Base-by-base conservation (phyloP, 345 rosid genomes). In the Clausena lansium region DNA sequence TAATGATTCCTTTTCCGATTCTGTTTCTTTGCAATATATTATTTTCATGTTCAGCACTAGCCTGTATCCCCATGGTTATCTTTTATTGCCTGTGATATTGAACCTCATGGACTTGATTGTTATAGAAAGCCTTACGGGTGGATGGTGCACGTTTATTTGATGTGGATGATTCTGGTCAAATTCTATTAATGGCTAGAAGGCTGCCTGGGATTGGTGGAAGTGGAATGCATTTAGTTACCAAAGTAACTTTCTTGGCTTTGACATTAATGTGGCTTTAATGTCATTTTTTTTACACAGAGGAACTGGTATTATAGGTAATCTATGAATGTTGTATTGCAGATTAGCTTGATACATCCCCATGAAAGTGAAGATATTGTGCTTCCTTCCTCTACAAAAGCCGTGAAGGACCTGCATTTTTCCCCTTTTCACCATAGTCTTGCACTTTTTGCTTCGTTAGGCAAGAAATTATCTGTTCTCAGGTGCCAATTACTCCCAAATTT, bases 61-160 rank as follows among this genome's bases (percentile, higher is more conserved):
- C 71, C 7, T 10, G 20, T 67, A 38, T 39, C 47, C 19, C 30
- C 17, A n/a, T n/a, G 11, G 7, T 11, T 15, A 24, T 68, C 57
- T 68, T 41, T 68, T 39, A 50, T 59, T 39, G 19, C 20, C 35
- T 24, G 39, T n/a, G 41, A 11, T 22, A 75, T 52, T 75, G 71
- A 75, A 71, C 7, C 70, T n/a, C 27, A 70, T 70, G 68, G 36
- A 41, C 71, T 66, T 65, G 22, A 70, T 77, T 28, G 27, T 67
- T 62, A 47, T 71, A 95, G 98, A 81, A 79, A 7, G 92, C 87
- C 73, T 73, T 89, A 82, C 78, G 14, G 60, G 84, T 91, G 67
- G 90, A 81, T 77, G 99, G 97, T 78, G 97, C 92, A 55, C 93
- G 98, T 66, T 70, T 95, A 82, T 93, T 95, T 86, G 99, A 93